Base-by-base conservation (phyloP, 1,284 basidiomycete genomes). In the Papiliotrema fonsecae region DNA sequence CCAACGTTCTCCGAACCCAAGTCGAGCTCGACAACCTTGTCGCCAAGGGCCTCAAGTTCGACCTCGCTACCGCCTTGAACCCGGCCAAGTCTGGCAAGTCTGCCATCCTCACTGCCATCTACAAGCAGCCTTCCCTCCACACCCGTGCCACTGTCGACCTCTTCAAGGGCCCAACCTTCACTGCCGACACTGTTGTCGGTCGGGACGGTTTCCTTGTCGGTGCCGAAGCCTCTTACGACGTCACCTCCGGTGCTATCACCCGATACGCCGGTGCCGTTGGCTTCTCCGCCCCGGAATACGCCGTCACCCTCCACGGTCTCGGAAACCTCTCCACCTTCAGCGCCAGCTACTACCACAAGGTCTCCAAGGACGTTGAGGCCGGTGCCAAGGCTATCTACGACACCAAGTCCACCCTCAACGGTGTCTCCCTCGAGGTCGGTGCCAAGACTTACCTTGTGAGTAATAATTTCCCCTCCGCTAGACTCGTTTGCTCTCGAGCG, bases 341-440 rank as follows among this genome's bases (percentile, higher is more conserved):
- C 55, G 96, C 94, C 62, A 90, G 87, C 76, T 98, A 97, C 83
- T 98, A 97, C 82, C 96, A 99, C 84, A 88, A 88, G 64, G 93
- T 98, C 71, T 72, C 69, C 54, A 74, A 76, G 64, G 93, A 97
- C 50, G 91, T 97, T 55, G 94, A 99, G 80, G 96, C 92, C 58
- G 93, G 92, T 74, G 94, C 93, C 65, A 93, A 93, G 82, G 91
- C 94, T 48, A 83, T 94, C 73, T 98, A 96, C 77, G 92, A 97
- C 79, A 83, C 87, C 76, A 94, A 96, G 80, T 81, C 86, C 51
- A 86, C 89, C 62, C 83, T 87, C 60, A 83, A 85, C 58, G 85
- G 86, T 75, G 88, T 97, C 72, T 83, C 82, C 58, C 83, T 98
- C 67, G 94, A 98, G 78, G 92, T 98, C 60, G 94, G 94, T 70